Percentiles rank a stretch among this genome's conserved stretches.
phyloP scores from a whole-genome alignment of 139 green algal genomes.

The Tetraselmis chui region DNA sequence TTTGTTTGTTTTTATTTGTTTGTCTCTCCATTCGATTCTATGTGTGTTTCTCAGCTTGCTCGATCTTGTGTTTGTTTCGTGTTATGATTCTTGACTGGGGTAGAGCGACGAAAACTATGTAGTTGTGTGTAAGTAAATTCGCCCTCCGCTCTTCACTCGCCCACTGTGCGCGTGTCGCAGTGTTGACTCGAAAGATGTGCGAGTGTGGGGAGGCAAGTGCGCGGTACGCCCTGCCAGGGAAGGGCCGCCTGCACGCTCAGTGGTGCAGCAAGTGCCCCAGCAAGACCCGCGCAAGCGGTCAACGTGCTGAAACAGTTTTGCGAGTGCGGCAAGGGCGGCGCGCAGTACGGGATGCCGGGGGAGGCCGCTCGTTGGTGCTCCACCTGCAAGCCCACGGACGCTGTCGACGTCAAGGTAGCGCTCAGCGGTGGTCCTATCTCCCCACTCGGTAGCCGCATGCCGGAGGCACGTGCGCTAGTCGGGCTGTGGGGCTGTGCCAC shows the following conservation, averaged over 20 bases:
- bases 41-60: too few relatives aligned
- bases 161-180: neutral
- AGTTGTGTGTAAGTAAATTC: too few relatives aligned
- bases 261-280: slow-evolving; percentile 3
- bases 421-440: neutral
- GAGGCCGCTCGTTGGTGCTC: neutral
- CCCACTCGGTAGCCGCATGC: too few relatives aligned
- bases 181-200: neutral
- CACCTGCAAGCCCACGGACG: neutral
- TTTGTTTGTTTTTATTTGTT: too few relatives aligned
- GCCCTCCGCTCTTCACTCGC: too few relatives aligned
- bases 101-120: too few relatives aligned
- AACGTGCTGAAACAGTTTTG: neutral
- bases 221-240: neutral
- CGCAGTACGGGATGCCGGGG: neutral
- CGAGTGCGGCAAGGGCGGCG: neutral
- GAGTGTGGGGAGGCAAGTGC: neutral
- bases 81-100: too few relatives aligned
- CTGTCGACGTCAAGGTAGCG: neutral
- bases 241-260: neutral
- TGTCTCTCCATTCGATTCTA: too few relatives aligned
- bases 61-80: too few relatives aligned
- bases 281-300: neutral
- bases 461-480: too few relatives aligned
- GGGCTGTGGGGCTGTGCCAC: too few relatives aligned